Evolutionary conservation across 352 stramenopile genomes (phyloP).

Genomic region (Phytopythium chamaehyphon): DNA sequence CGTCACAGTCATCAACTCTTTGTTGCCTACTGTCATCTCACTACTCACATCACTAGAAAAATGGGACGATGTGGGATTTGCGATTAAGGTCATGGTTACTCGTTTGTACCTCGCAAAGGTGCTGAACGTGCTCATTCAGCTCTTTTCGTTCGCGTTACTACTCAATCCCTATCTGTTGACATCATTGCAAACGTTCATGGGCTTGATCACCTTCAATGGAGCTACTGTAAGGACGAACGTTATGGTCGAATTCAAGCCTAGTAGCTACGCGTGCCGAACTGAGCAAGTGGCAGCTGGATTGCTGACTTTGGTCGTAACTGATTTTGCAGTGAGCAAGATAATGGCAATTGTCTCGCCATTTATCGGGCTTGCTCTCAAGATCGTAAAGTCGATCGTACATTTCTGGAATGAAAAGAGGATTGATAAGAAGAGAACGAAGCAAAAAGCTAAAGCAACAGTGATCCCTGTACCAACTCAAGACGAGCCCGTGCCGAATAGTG

Average conservation of each 20-base stretch:
- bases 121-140: constrained; percentile 77
- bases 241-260: constrained; percentile 62
- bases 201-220: constrained; percentile 39
- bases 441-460: constrained; percentile 12
- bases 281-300: constrained; percentile 64
- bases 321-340: constrained; percentile 70
- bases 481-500: neutral
- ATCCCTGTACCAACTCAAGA: constrained; percentile 11
- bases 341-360: constrained; percentile 28
- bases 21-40: constrained; percentile 60
- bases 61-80: constrained; percentile 76
- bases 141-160: constrained; percentile 69
- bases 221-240: constrained; percentile 44
- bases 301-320: constrained; percentile 64
- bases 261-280: constrained; percentile 42
- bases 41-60: constrained; percentile 63
- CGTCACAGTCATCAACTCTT: constrained; percentile 72
- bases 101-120: constrained; percentile 81
- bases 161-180: constrained; percentile 66
- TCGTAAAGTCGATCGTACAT: constrained; percentile 10
- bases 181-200: constrained; percentile 22
- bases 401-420: constrained; percentile 11
- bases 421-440: constrained; percentile 10
- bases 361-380: constrained; percentile 18
- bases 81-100: constrained; percentile 81